phyloP scores from a whole-genome alignment of 2,329 filamentous ascomycete genomes.

The Sclerotinia subarctica region DNA sequence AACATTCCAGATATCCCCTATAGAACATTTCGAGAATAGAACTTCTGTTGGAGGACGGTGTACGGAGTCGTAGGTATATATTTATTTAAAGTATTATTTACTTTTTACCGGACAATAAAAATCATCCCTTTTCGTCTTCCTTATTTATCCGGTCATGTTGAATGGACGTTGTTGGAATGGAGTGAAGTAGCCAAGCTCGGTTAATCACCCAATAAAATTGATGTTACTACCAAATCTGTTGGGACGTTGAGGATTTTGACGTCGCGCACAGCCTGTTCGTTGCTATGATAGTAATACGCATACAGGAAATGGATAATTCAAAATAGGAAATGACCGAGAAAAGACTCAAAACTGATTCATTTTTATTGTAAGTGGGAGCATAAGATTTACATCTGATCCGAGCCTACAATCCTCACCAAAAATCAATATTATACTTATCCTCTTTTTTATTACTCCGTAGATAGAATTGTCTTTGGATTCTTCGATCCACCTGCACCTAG shows the following conservation, averaged over 20 bases:
- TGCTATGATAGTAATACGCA: not conserved
- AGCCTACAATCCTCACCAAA: not conserved
- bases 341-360: not conserved
- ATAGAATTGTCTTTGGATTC: not conserved
- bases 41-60: no score
- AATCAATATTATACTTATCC: not conserved
- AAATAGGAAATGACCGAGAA: not conserved
- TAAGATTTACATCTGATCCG: not conserved
- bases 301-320: no score
- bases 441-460: no score
- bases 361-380: not conserved
- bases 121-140: not conserved
- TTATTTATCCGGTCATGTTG: not conserved
- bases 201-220: not conserved
- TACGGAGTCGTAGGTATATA: no score
- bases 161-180: not conserved
- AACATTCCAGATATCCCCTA: not conserved
- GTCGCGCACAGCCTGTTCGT: not conserved
- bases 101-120: not conserved
- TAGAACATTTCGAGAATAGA: not conserved
- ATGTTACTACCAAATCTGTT: not conserved
- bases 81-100: not conserved
- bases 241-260: slow-evolving; percentile 12
- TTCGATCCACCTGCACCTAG: not conserved
- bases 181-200: not conserved